A percentile compares a stretch with the other conserved stretches of the same genome.
These are phyloP conservation scores for Penicillium paxilli DNA, from an alignment of 495 filamentous ascomycete genomes.

Conservation along the genomic window DNA sequence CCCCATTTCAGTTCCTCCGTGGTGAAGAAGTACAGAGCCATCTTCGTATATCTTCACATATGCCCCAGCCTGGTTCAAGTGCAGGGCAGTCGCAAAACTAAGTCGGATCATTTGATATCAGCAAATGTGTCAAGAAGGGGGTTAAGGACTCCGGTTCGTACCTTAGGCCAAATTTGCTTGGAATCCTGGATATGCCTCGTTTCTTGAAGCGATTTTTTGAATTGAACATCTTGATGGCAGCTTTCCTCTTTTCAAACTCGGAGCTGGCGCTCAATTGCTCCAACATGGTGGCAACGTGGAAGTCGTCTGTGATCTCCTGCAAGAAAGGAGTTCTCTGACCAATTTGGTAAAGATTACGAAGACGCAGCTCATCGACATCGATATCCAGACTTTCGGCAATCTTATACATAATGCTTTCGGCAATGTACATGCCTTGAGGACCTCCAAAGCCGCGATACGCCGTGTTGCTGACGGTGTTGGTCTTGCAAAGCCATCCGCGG, in stretches of 20 bases:
- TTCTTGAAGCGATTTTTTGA: not conserved
- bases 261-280: not conserved
- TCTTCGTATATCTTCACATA: not conserved
- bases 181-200: not conserved
- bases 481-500: not conserved
- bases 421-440: not conserved
- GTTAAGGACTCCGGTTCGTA: not conserved
- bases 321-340: not conserved
- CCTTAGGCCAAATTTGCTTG: not conserved
- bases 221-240: not conserved
- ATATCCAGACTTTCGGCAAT: not conserved
- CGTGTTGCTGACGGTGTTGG: not conserved
- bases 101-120: not conserved
- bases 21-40: not conserved
- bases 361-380: not conserved
- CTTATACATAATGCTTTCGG: not conserved
- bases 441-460: not conserved
- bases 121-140: not conserved
- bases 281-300: not conserved
- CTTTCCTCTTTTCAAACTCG: not conserved
- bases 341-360: not conserved
- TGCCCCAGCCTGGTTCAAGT: not conserved
- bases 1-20: not conserved
- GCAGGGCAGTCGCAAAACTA: not conserved
- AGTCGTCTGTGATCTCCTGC: not conserved